phyloP scores from a whole-genome alignment of 148 eudicot species.

The Fagopyrum tataricum region DNA sequence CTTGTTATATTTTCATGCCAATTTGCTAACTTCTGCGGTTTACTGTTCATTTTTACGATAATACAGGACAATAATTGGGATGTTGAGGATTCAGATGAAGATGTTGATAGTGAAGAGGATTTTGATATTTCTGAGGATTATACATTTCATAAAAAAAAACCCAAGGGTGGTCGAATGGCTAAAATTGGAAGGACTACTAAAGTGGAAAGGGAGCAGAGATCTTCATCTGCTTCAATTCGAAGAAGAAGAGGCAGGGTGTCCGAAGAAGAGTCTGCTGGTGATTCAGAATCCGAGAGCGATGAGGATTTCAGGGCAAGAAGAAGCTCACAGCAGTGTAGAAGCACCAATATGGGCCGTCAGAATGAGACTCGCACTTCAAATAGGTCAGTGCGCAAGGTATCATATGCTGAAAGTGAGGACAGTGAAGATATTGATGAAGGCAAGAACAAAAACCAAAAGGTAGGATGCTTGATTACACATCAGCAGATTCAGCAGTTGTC shows the following conservation, averaged over 20 bases:
- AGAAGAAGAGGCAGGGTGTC: conserved; percentile 49
- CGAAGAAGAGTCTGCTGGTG: conserved; percentile 76
- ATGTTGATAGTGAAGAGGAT: conserved; percentile 61
- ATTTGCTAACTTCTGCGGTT: not conserved
- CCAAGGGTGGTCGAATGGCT: conserved; percentile 42
- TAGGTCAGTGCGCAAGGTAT: conserved; percentile 75
- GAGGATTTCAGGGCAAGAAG: conserved; percentile 50
- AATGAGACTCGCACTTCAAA: conserved; percentile 74
- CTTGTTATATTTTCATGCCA: not conserved
- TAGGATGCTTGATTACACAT: conserved; percentile 11
- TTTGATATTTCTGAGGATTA: conserved; percentile 66
- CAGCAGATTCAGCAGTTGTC: too few relatives aligned
- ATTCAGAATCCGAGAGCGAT: conserved; percentile 67
- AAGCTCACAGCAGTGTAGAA: conserved; percentile 37
- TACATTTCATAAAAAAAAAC: conserved; percentile 39
- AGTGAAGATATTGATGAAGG: conserved; percentile 84
- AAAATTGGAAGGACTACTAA: conserved; percentile 47
- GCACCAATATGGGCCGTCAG: conserved; percentile 31
- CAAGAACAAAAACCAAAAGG: conserved; percentile 79
- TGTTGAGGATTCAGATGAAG: conserved; percentile 68
- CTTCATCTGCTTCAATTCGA: conserved; percentile 35
- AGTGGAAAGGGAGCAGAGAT: conserved; percentile 38
- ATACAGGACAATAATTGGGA: conserved; percentile 82
- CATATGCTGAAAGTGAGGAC: conserved; percentile 91
- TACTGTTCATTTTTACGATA: not conserved